Percentiles rank a stretch among this genome's conserved stretches.
Evolutionary conservation across 192 early-diverging fungal species (phyloP).

Genomic region (Coemansia sp.): DNA sequence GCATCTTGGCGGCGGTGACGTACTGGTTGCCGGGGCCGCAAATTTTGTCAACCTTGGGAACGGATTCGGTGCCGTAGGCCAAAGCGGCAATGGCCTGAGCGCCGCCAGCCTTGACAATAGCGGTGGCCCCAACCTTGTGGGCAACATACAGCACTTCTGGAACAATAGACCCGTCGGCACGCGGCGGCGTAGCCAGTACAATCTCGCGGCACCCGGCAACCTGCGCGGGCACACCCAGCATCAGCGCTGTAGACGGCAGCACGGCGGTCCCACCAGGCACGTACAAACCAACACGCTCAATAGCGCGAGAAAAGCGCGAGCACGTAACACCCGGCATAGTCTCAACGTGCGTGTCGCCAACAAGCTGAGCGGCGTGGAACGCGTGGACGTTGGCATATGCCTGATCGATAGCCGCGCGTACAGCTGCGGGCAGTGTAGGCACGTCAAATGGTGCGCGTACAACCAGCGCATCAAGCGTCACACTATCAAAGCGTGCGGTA

Average conservation of each 20-base stretch:
- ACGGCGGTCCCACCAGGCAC: conserved; percentile 98
- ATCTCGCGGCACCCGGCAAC: conserved; percentile 96
- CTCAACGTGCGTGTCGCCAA: conserved; percentile 72
- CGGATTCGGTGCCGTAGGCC: conserved; percentile 95
- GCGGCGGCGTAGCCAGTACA: conserved; percentile 93
- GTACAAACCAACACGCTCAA: conserved; percentile 95
- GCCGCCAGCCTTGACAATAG: conserved; percentile 90
- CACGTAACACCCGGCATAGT: conserved; percentile 98
- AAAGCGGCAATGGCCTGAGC: conserved; percentile 98
- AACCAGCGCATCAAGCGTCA: conserved; percentile 68
- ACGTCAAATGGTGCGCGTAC: conserved; percentile 81
- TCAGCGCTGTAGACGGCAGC: conserved; percentile 90
- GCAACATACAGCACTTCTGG: conserved; percentile 99
- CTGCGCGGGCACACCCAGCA: conserved; percentile 96
- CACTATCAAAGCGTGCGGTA: conserved; percentile 89
- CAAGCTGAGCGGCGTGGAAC: conserved; percentile 94
- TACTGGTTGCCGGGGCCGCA: conserved; percentile 99
- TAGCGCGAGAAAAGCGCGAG: conserved; percentile 87
- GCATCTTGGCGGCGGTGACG: conserved; percentile 99
- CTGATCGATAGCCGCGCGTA: conserved; percentile 85
- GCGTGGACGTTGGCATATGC: conserved; percentile 89
- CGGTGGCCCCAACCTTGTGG: conserved; percentile 91
- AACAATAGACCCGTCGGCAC: conserved; percentile 82
- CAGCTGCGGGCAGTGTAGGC: conserved; percentile 60
- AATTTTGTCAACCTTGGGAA: conserved; percentile 99